Percentiles rank a stretch among this genome's conserved stretches.
phyloP scores from a whole-genome alignment of 2,329 filamentous ascomycete genomes.

The Amylocarpus encephaloides region DNA sequence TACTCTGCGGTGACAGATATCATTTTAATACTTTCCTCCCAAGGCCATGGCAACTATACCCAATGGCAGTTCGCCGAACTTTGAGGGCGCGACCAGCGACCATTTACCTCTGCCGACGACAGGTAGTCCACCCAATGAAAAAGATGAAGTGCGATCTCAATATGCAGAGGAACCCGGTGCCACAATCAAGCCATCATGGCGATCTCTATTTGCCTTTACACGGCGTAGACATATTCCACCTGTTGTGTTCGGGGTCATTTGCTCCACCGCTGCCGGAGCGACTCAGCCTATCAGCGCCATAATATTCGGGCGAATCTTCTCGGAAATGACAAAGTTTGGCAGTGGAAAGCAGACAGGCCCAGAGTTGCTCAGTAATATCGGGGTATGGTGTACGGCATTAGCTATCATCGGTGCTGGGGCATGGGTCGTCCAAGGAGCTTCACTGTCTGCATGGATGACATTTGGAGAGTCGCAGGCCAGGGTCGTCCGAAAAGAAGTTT shows the following conservation, averaged over 20 bases:
- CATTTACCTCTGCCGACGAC: not conserved
- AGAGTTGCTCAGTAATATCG: slow-evolving; percentile 50
- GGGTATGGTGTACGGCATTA: slow-evolving; percentile 56
- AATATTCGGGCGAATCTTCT: slow-evolving; percentile 69
- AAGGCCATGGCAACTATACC: not conserved
- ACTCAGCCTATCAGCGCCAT: slow-evolving; percentile 61
- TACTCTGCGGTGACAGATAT: not conserved
- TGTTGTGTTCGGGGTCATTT: slow-evolving; percentile 47
- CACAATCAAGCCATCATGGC: slow-evolving; percentile 19
- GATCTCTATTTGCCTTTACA: slow-evolving; percentile 64
- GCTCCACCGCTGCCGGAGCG: slow-evolving; percentile 54
- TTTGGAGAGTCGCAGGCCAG: slow-evolving; percentile 79
- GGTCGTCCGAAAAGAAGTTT: slow-evolving; percentile 57
- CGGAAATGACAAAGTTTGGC: slow-evolving; percentile 61
- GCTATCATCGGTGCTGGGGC: slow-evolving; percentile 55
- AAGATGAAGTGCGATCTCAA: not conserved
- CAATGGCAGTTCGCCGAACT: not conserved
- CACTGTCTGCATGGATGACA: slow-evolving; percentile 64
- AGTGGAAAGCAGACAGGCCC: slow-evolving; percentile 42
- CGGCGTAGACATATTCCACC: slow-evolving; percentile 50
- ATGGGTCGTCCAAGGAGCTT: slow-evolving; percentile 61
- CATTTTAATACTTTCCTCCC: not conserved
- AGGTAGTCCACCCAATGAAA: not conserved
- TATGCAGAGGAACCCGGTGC: not conserved
- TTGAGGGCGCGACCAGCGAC: not conserved